These are phyloP conservation scores for Wallacemonas sp. DNA, from an alignment of 208 protist species.

Conservation along the genomic window DNA sequence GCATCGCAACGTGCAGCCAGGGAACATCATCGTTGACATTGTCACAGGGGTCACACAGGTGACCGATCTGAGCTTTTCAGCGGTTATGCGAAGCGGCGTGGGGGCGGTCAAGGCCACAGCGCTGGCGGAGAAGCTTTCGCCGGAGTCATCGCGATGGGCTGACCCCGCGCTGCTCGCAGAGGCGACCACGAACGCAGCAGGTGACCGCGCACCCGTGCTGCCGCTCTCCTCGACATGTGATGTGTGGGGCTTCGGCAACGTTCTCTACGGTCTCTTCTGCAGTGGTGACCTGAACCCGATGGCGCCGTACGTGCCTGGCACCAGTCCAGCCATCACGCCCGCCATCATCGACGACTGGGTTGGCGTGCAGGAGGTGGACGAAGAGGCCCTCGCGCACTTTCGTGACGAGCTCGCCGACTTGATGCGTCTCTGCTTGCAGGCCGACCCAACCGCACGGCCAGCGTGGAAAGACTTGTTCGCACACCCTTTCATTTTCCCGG, in stretches of 20 bases:
- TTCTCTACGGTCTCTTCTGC: slow-evolving; percentile 11
- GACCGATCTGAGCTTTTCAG: slow-evolving; percentile 12
- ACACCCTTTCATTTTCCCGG: slow-evolving; percentile 11
- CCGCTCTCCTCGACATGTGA: not conserved
- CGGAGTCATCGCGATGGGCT: slow-evolving; percentile 5
- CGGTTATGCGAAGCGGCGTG: not conserved
- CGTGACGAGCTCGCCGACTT: not conserved
- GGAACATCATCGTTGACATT: slow-evolving; percentile 12
- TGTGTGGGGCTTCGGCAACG: slow-evolving; percentile 13
- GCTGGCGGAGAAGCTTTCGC: slow-evolving; percentile 5
- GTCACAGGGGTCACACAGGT: not conserved
- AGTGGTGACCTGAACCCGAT: slow-evolving; percentile 11
- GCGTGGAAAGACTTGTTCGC: not conserved
- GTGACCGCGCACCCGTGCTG: too few species aligned
- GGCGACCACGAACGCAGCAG: not conserved
- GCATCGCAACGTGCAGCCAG: slow-evolving; percentile 9
- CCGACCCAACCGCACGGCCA: slow-evolving; percentile 1
- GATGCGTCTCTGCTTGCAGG: not conserved
- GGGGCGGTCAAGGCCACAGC: slow-evolving; percentile 7
- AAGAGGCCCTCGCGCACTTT: not conserved
- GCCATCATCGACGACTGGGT: slow-evolving; percentile 7
- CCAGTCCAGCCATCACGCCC: not conserved
- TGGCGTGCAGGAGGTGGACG: slow-evolving; percentile 1
- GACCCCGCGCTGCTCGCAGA: slow-evolving; percentile 3
- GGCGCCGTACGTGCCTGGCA: slow-evolving; percentile 1